Base-by-base conservation (phyloP, 2,329 filamentous ascomycete species). In the Fusarium sp. region DNA sequence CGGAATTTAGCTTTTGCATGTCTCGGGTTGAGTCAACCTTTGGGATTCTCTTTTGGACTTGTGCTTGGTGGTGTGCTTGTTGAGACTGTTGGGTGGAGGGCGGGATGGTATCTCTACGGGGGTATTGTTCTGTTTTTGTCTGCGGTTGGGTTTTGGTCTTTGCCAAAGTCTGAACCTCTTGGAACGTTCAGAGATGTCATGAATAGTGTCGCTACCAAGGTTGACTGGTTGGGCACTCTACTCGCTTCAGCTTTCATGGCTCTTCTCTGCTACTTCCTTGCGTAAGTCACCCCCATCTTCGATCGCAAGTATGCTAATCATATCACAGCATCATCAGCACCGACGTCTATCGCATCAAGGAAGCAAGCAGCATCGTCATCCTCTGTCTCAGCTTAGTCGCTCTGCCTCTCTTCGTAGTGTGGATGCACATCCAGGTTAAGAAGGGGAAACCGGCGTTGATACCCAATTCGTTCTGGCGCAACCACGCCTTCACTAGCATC, bases 391-490 rank as follows among this genome's bases (percentile, higher is more conserved):
- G 83, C 6, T 64, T 83, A 4, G 68, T 80, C 5, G 69, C 83
- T 4, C 75, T 89, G 5, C 83, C 84, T 0, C 72, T 77, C 0
- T 91, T 91, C 73, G 77, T 86, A 45, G 73, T 79, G 12, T 91
- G 88, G 88, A 83, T 88, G 50, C 80, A 82, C 14, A 79, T 80
- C 6, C 86, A 85, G 51, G 84, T 85, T 50, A 79, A 77, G 14
- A 72, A 76, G 0, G 79, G 81, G 12, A 80, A 80, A 5, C 84
- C 87, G 15, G 87, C 88, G 1, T 75, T 91, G 10, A 90, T 91
- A 24, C 89, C 89, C 0, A 90, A 91, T 74, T 84, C 83, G 0
- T 77, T 91, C 0, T 91, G 89, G 89, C 82, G 79, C n/a, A 89
- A 88, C 46, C 75, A 77, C 1, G 77, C 85, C 5, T 91, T 91